Conservation (phyloP, 2,329 filamentous ascomycete species). For the Cladorrhinum sp. region DNA sequence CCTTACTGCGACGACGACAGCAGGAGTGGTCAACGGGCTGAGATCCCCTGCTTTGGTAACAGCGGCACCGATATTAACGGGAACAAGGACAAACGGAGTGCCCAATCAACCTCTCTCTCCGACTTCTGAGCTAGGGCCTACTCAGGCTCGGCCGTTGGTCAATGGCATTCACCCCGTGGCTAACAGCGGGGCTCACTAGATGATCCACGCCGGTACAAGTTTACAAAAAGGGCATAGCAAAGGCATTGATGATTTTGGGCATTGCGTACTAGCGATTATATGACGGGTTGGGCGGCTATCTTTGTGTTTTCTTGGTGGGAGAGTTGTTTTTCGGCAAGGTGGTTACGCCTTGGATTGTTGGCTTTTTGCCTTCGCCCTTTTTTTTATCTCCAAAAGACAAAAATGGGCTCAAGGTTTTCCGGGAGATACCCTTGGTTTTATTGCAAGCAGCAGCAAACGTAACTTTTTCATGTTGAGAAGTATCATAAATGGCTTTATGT, state of each 20-base stretch:
- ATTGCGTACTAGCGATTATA: not conserved
- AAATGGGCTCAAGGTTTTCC: constrained; percentile 2
- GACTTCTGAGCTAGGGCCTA: constrained; percentile 25
- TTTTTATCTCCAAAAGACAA: not conserved
- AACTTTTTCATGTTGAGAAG: constrained; percentile 6
- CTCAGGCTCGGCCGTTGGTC: constrained; percentile 27
- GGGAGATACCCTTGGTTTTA: constrained; percentile 21
- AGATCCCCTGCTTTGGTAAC: constrained; percentile 22
- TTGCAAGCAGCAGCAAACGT: constrained; percentile 4
- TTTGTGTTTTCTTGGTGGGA: not conserved
- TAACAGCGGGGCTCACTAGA: constrained; percentile 16
- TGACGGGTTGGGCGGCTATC: not conserved
- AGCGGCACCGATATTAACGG: constrained; percentile 7
- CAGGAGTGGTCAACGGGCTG: constrained; percentile 34
- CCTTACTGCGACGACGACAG: constrained; percentile 14
- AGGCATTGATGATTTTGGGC: not conserved
- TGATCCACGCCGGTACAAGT: not conserved
- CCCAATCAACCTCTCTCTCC: constrained; percentile 28
- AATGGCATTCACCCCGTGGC: constrained; percentile 29
- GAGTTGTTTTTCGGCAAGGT: too few relatives aligned
- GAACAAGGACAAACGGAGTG: constrained; percentile 21
- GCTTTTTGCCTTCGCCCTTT: constrained; percentile 1
- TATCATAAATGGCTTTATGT: not conserved
- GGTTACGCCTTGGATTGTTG: constrained; percentile 5
- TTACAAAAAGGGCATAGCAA: not conserved